phyloP scores from a whole-genome alignment of 495 filamentous ascomycete species.

The Lindgomyces ingoldianus region DNA sequence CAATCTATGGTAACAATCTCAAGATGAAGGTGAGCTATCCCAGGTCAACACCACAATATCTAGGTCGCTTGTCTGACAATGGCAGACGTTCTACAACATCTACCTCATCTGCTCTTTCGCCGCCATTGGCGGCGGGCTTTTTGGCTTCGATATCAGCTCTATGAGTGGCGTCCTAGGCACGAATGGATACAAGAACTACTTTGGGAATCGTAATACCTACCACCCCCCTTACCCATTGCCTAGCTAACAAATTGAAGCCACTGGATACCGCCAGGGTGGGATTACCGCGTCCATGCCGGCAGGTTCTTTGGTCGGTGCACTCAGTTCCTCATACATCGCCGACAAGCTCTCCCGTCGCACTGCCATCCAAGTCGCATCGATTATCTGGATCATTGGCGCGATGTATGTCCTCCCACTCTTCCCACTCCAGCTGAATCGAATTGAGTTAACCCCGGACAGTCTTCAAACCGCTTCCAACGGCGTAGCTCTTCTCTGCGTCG shows the following conservation, averaged over 20 bases:
- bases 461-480: slow-evolving; percentile 63
- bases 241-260: slow-evolving; percentile 27
- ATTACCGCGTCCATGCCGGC: slow-evolving; percentile 73
- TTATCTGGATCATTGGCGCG: slow-evolving; percentile 73
- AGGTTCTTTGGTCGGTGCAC: slow-evolving; percentile 71
- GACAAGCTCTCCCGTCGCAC: slow-evolving; percentile 68
- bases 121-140: slow-evolving; percentile 67
- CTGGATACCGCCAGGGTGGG: slow-evolving; percentile 59
- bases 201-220: slow-evolving; percentile 48
- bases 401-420: slow-evolving; percentile 52
- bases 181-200: slow-evolving; percentile 63
- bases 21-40: slow-evolving; percentile 31
- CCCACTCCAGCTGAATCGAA: not conserved
- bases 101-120: slow-evolving; percentile 66
- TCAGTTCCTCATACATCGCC: slow-evolving; percentile 65
- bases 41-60: not conserved
- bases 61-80: not conserved
- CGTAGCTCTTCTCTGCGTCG: slow-evolving; percentile 65
- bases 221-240: not conserved
- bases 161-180: slow-evolving; percentile 70
- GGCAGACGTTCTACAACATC: slow-evolving; percentile 51
- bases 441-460: slow-evolving; percentile 31
- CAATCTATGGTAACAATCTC: not conserved
- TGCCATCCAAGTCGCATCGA: slow-evolving; percentile 66
- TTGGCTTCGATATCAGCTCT: slow-evolving; percentile 73